Evolutionary conservation across 345 rosid genomes (phyloP), one percentile per base, ranked within the genome.

Genomic region (Acer campestre): DNA sequence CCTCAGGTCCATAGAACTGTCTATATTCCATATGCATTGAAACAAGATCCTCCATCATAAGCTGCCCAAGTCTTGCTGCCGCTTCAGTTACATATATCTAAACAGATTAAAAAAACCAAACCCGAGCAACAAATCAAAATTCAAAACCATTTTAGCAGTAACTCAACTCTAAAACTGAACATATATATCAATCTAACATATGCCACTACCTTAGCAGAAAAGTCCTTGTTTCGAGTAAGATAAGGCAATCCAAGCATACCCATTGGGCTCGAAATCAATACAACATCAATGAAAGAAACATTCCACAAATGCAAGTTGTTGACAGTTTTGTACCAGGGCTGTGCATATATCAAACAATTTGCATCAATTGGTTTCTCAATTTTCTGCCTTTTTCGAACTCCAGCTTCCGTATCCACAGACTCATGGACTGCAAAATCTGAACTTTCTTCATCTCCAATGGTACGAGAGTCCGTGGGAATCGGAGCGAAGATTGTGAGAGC

Each of bases 21-120:
- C 81, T 85, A 58, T 86, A 88, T 75, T 95, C 99, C 68, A 63
- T 73, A 74, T 92, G 93, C 97, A 90, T 86, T 20, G 90, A 85
- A 76, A 92, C 86, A 79, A 95, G 96, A 82, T 90, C 95, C 84
- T 92, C 93, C 98, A 95, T 95, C 90, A 89, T 81, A 80, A 93
- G 90, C 84, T 89, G 89, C 51, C 94, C 97, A 55, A 93, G 85
- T 82, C 84, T 91, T 0, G 87, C 88, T 20, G 99, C 86, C 63
- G 90, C 95, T 81, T 95, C 94, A 5, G 93, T 93, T 73, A 81
- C 90, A 79, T 91, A 95, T 80, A 92, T 84, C 97, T 93, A 73
- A 76, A 20, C 70, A 80, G 53, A 35, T 53, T 49, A 72, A 49
- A 76, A 58, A 75, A 62, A 66, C 67, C 71, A 82, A 74, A 64